Percentiles rank a stretch among this genome's conserved stretches.
phyloP scores from a whole-genome alignment of 2,329 filamentous ascomycete species.

The Cadophora sp. region DNA sequence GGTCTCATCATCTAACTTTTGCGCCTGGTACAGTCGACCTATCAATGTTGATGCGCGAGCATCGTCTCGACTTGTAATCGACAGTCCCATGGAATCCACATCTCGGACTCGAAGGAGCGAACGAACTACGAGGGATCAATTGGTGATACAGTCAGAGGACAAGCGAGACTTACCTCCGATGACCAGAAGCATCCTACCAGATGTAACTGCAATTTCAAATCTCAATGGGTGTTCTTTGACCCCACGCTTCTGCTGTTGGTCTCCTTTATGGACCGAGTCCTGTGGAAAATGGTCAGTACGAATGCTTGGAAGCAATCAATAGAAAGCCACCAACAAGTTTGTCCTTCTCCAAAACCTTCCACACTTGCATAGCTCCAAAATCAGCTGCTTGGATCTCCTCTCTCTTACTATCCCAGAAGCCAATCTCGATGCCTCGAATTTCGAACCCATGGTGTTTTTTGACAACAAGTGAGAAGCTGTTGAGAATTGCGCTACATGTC shows the following conservation, averaged over 20 bases:
- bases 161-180: constrained; percentile 14
- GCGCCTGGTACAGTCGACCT: constrained; percentile 5
- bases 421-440: constrained; percentile 2
- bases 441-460: constrained; percentile 13
- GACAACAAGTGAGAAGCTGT: constrained; percentile 1
- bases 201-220: constrained; percentile 14
- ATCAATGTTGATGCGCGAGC: neutral
- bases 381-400: constrained; percentile 3
- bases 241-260: constrained; percentile 6
- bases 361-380: constrained; percentile 13
- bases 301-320: neutral
- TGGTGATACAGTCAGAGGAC: constrained; percentile 10
- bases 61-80: constrained; percentile 15
- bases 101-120: constrained; percentile 15
- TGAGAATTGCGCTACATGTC: neutral
- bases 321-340: constrained; percentile 14
- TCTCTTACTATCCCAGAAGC: constrained; percentile 12
- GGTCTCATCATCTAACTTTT: constrained; percentile 10
- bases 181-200: constrained; percentile 13
- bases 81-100: neutral
- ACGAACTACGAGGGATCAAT: neutral
- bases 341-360: constrained; percentile 11
- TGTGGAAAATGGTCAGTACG: neutral
- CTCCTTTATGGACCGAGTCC: constrained; percentile 9
- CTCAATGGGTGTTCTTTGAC: constrained; percentile 15